Percentiles rank a stretch among this genome's conserved stretches.
Evolutionary conservation across 192 early-diverging fungal species (phyloP).

Genomic region (Gaertneriomyces sp.): DNA sequence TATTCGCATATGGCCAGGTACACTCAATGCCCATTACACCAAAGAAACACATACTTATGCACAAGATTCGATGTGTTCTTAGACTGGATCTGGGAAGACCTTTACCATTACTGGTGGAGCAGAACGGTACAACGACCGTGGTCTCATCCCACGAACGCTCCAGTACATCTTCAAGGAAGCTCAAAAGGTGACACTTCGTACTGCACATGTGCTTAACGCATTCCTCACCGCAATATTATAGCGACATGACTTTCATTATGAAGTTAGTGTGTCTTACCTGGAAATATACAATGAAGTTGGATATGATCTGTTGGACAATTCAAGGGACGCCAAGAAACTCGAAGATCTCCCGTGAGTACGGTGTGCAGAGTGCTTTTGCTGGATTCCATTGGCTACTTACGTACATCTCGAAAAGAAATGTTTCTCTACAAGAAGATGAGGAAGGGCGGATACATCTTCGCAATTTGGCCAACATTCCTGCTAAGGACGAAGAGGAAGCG

Average conservation of each 20-base stretch:
- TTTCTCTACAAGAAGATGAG: slow-evolving; percentile 47
- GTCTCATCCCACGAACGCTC: slow-evolving; percentile 57
- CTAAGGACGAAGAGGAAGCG: slow-evolving; percentile 52
- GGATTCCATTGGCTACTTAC: background rate
- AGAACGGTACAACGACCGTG: slow-evolving; percentile 56
- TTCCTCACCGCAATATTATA: background rate
- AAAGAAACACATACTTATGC: slow-evolving; percentile 4
- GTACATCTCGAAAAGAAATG: slow-evolving; percentile 39
- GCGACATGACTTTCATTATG: slow-evolving; percentile 31
- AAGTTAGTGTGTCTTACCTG: slow-evolving; percentile 54
- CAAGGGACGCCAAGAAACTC: slow-evolving; percentile 56
- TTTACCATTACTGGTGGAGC: slow-evolving; percentile 66
- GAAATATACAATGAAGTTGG: slow-evolving; percentile 65
- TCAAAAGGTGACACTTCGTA: slow-evolving; percentile 29
- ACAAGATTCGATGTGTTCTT: background rate
- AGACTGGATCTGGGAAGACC: slow-evolving; percentile 67
- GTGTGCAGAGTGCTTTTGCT: background rate
- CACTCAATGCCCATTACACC: background rate
- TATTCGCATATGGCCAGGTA: slow-evolving; percentile 62
- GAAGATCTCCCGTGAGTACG: slow-evolving; percentile 56
- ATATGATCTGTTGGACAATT: slow-evolving; percentile 56
- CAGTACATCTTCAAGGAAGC: slow-evolving; percentile 57
- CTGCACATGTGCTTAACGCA: background rate
- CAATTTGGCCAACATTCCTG: slow-evolving; percentile 48
- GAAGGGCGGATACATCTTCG: slow-evolving; percentile 50